A percentile compares a stretch with the other conserved stretches of the same genome.
Evolutionary conservation across 2,329 filamentous ascomycete genomes (phyloP).

Genomic region (Juglanconis oblonga): DNA sequence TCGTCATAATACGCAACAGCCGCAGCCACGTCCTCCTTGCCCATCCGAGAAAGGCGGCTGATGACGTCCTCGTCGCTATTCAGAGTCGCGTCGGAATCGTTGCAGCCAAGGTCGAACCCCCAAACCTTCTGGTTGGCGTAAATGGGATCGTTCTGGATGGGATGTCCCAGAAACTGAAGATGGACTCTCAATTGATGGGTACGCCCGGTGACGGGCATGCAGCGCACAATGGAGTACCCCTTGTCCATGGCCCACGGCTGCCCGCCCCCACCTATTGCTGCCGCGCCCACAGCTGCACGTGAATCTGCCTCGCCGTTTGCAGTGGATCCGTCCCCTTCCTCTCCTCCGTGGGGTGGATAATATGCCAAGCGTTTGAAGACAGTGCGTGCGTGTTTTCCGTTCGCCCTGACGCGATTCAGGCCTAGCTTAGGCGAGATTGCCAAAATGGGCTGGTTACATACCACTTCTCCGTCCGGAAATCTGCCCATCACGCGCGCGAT

Average conservation of each 20-base stretch:
- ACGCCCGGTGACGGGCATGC: constrained; percentile 85
- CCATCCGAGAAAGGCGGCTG: constrained; percentile 80
- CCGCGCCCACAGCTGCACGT: constrained; percentile 2
- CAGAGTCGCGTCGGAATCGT: constrained; percentile 61
- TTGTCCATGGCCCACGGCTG: constrained; percentile 52
- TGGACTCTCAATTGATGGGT: constrained; percentile 96
- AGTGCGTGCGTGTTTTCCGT: constrained; percentile 83
- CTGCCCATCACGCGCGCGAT: constrained; percentile 85
- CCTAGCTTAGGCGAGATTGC: constrained; percentile 94
- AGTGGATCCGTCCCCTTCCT: constrained; percentile 19
- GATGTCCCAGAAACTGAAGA: constrained; percentile 88
- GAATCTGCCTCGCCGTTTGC: constrained; percentile 21
- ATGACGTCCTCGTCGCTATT: constrained; percentile 90
- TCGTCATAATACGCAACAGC: constrained; percentile 92
- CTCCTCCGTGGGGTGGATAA: constrained; percentile 58
- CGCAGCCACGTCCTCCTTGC: constrained; percentile 87
- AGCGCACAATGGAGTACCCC: constrained; percentile 93
- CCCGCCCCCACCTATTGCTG: constrained; percentile 21
- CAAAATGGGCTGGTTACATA: constrained; percentile 91
- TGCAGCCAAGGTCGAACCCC: constrained; percentile 71
- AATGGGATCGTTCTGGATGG: constrained; percentile 96
- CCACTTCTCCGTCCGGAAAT: constrained; percentile 86
- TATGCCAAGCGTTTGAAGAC: constrained; percentile 93
- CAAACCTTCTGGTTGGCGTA: constrained; percentile 95
- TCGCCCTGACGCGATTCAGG: constrained; percentile 89